Conservation (phyloP, 139 green algal genomes). For the Mesotaenium endlicherianum region DNA sequence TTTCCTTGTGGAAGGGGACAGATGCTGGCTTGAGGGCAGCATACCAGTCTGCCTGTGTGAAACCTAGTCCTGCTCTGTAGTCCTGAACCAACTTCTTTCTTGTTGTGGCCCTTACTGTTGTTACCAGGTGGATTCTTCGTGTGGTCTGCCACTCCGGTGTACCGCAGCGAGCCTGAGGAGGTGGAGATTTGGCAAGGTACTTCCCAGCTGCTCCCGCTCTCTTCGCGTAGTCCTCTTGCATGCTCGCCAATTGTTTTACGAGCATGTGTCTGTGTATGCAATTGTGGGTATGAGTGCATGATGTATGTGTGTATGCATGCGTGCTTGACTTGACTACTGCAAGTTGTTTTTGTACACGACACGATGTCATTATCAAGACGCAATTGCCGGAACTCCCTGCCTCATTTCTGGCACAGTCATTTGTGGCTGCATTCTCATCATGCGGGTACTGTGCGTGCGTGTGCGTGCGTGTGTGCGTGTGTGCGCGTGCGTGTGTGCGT, state of each 20-base stretch:
- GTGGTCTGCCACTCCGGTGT: constrained; percentile 36
- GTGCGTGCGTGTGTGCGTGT: not conserved
- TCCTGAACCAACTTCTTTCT: too few relatives aligned
- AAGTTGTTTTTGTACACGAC: not conserved
- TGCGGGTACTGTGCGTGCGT: not conserved
- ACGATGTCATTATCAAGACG: not conserved
- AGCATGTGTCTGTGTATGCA: not conserved
- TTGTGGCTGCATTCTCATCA: not conserved
- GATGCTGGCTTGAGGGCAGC: too few relatives aligned
- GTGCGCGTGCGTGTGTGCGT: too few relatives aligned
- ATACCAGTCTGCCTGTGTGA: too few relatives aligned
- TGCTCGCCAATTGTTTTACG: too few relatives aligned
- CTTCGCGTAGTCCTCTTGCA: too few relatives aligned
- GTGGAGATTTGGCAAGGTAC: constrained; percentile 23
- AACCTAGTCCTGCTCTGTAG: too few relatives aligned
- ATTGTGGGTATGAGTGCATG: not conserved
- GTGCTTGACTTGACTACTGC: not conserved
- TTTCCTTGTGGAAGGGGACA: too few relatives aligned
- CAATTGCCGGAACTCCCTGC: not conserved
- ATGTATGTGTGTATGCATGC: not conserved
- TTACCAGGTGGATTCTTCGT: constrained; percentile 41
- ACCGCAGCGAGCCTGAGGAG: not conserved
- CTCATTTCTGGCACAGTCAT: not conserved
- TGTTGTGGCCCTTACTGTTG: too few relatives aligned
- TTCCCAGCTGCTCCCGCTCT: too few relatives aligned